Evolutionary conservation across 768 basidiomycete species (phyloP).

Genomic region (Trametopsis cervina): DNA sequence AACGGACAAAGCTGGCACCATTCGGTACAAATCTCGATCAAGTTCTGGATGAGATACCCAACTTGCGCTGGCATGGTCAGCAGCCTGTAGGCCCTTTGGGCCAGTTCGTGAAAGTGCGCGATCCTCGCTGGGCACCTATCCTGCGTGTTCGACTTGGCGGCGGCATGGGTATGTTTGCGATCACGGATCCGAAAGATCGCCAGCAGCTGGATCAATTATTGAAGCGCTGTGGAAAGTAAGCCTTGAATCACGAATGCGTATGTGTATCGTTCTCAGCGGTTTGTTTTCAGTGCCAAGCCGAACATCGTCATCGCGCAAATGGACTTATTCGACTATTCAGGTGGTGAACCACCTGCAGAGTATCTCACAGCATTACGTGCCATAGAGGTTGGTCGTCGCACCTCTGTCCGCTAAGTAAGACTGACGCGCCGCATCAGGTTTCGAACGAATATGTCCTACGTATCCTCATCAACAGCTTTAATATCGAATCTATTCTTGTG

Average conservation of each 20-base stretch:
- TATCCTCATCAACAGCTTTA: constrained; percentile 66
- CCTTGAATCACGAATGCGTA: not conserved
- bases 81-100: constrained; percentile 78
- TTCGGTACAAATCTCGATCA: constrained; percentile 58
- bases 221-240: constrained; percentile 58
- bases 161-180: constrained; percentile 62
- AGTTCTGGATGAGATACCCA: constrained; percentile 46
- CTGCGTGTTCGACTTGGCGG: constrained; percentile 54
- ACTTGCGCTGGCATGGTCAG: constrained; percentile 55
- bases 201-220: constrained; percentile 47
- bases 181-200: constrained; percentile 66
- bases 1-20: constrained; percentile 50
- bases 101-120: constrained; percentile 63
- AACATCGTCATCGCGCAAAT: constrained; percentile 58
- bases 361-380: constrained; percentile 76
- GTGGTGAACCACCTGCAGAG: constrained; percentile 59
- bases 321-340: constrained; percentile 76
- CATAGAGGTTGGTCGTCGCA: constrained; percentile 52
- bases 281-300: constrained; percentile 28
- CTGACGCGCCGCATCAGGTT: constrained; percentile 41
- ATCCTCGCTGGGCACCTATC: constrained; percentile 59
- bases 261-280: not conserved
- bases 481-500: constrained; percentile 69
- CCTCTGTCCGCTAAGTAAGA: not conserved
- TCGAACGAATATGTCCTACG: constrained; percentile 69